Percentiles rank a stretch among this genome's conserved stretches.
Evolutionary conservation across 169 alveolate genomes (phyloP).

Genomic region (Cryptosporidium meleagridis): DNA sequence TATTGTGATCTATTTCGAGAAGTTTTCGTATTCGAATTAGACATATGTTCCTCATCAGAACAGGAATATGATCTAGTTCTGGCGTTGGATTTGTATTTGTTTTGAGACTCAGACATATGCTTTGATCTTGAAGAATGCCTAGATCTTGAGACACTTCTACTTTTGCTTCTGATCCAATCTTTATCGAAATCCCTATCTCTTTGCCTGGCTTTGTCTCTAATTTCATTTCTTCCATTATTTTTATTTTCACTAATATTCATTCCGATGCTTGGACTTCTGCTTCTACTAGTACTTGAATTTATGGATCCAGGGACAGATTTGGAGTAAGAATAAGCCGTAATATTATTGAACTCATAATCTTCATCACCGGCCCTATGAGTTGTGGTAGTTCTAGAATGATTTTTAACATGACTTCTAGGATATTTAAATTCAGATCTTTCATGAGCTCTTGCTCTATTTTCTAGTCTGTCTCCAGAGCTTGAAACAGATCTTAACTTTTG

Average conservation of each 20-base stretch:
- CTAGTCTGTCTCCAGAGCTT: background rate
- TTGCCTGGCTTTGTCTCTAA: background rate
- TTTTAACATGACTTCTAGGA: too few relatives aligned
- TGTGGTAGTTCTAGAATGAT: too few relatives aligned
- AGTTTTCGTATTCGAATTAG: background rate
- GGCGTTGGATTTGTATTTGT: conserved; percentile 34
- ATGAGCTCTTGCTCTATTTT: background rate
- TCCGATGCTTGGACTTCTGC: background rate
- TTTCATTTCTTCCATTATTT: background rate
- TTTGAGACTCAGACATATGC: conserved; percentile 12
- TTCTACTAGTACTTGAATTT: background rate
- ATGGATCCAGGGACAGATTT: background rate
- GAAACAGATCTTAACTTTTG: background rate
- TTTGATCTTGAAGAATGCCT: conserved; percentile 59
- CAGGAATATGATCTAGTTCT: background rate
- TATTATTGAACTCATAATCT: too few relatives aligned
- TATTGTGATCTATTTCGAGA: background rate
- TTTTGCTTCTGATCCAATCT: conserved; percentile 22
- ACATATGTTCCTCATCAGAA: background rate
- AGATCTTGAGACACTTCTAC: conserved; percentile 64
- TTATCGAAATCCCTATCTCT: conserved; percentile 3
- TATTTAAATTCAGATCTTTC: background rate
- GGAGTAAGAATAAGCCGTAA: background rate
- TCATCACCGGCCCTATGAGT: background rate
- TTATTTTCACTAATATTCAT: background rate